A percentile compares a stretch with the other conserved stretches of the same genome.
Evolutionary conservation across 176 grass and related monocot species (phyloP).

Genomic region (Carex kokanica): DNA sequence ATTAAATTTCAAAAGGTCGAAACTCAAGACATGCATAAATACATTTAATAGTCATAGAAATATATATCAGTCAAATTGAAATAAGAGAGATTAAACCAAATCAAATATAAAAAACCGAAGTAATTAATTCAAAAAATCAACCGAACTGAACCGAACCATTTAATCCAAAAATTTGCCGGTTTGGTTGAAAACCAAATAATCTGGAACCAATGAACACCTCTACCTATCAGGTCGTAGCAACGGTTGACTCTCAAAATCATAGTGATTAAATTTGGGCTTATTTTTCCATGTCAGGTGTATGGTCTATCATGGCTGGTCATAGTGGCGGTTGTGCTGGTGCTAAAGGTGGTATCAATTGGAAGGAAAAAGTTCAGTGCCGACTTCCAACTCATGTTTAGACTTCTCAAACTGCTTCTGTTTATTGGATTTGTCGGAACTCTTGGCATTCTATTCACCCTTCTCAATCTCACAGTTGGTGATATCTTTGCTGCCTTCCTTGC

Average conservation of each 20-base stretch:
- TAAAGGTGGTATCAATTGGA: slow-evolving; percentile 88
- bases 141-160: too few species aligned
- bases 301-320: slow-evolving; percentile 92
- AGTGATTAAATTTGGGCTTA: slow-evolving; percentile 16
- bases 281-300: slow-evolving; percentile 60
- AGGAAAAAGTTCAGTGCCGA: slow-evolving; percentile 94
- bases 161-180: too few species aligned
- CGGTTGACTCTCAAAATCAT: background rate
- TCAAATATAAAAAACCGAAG: too few species aligned
- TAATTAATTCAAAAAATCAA: too few species aligned
- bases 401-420: slow-evolving; percentile 83
- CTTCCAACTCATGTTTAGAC: slow-evolving; percentile 87
- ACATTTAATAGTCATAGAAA: too few species aligned
- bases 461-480: slow-evolving; percentile 73
- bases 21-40: too few species aligned
- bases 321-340: slow-evolving; percentile 64
- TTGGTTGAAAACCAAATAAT: too few species aligned
- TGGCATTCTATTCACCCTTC: slow-evolving; percentile 69
- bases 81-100: too few species aligned
- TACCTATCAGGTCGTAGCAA: too few species aligned
- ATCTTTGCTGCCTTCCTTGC: slow-evolving; percentile 81
- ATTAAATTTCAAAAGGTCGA: too few species aligned
- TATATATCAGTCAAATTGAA: too few species aligned
- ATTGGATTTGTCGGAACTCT: slow-evolving; percentile 65
- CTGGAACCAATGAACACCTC: too few species aligned